Conservation (phyloP, 495 filamentous ascomycete species). For the Aspergillus homomorphus region DNA sequence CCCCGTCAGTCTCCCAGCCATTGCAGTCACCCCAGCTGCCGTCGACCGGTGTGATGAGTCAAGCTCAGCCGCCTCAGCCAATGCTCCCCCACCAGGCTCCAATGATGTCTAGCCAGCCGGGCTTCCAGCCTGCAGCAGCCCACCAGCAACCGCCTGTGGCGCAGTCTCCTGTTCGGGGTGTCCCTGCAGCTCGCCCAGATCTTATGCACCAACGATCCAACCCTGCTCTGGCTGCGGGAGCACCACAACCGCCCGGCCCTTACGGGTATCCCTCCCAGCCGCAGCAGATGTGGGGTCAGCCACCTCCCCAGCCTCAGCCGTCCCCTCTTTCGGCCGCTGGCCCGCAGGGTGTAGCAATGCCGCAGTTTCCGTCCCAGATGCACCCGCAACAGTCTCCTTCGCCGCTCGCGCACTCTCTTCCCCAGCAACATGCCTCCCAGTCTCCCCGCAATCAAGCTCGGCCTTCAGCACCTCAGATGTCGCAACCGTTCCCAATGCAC, state of each 20-base stretch:
- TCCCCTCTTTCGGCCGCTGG: constrained; percentile 42
- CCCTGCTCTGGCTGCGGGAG: constrained; percentile 38
- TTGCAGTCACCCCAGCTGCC: constrained; percentile 43
- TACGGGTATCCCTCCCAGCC: constrained; percentile 49
- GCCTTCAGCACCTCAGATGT: constrained; percentile 40
- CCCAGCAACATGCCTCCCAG: constrained; percentile 44
- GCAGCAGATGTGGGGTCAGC: constrained; percentile 53
- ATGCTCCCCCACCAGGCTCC: constrained; percentile 40
- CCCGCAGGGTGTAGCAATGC: constrained; percentile 41
- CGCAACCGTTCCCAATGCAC: constrained; percentile 48
- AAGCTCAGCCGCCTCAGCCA: constrained; percentile 33
- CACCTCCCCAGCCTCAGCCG: constrained; percentile 53
- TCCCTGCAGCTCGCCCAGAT: constrained; percentile 44
- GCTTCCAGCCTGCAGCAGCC: constrained; percentile 31
- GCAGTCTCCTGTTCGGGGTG: constrained; percentile 43
- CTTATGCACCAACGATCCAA: constrained; percentile 46
- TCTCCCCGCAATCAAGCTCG: constrained; percentile 48
- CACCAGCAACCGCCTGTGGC: constrained; percentile 40
- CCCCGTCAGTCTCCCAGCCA: constrained; percentile 45
- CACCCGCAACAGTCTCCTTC: constrained; percentile 41
- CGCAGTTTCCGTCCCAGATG: constrained; percentile 46
- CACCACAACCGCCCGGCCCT: constrained; percentile 37
- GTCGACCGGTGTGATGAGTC: constrained; percentile 36
- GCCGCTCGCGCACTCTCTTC: constrained; percentile 34
- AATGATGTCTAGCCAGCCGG: constrained; percentile 40